Evolutionary conservation across 306 rosid genomes (phyloP).

Genomic region (Ammopiptanthus mongolicus): DNA sequence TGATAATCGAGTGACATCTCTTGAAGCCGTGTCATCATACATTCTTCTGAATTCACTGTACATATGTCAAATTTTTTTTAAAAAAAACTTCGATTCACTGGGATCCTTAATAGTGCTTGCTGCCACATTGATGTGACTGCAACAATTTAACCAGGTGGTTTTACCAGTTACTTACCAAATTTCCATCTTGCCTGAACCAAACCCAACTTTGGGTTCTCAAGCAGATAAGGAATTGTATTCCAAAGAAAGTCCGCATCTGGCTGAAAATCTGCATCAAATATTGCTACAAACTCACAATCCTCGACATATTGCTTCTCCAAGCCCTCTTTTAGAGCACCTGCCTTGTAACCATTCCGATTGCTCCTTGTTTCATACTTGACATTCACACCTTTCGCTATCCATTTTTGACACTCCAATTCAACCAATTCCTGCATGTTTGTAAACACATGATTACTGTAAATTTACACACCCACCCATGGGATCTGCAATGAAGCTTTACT

Average conservation of each 20-base stretch:
- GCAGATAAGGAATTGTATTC: constrained; percentile 48
- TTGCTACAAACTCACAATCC: constrained; percentile 47
- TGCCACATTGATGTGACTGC: constrained; percentile 18
- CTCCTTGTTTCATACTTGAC: constrained; percentile 48
- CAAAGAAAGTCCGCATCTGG: constrained; percentile 53
- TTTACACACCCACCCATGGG: not conserved
- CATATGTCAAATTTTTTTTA: not conserved
- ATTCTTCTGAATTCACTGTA: constrained; percentile 53
- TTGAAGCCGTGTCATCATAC: constrained; percentile 51
- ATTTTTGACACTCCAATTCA: constrained; percentile 39
- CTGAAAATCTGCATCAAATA: constrained; percentile 61
- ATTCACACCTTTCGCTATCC: constrained; percentile 49
- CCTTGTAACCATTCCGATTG: constrained; percentile 56
- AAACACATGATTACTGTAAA: constrained; percentile 7
- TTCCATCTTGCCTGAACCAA: constrained; percentile 62
- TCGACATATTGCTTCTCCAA: constrained; percentile 44
- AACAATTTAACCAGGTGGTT: not conserved
- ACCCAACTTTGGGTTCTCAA: constrained; percentile 49
- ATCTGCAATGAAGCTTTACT: not conserved
- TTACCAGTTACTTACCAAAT: constrained; percentile 38
- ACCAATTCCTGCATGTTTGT: constrained; percentile 45
- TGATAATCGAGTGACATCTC: constrained; percentile 62
- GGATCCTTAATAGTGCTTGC: not conserved
- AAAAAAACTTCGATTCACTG: not conserved
- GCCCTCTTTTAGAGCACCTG: constrained; percentile 57